phyloP scores from a whole-genome alignment of 495 filamentous ascomycete species.

The Ramalina intermedia region DNA sequence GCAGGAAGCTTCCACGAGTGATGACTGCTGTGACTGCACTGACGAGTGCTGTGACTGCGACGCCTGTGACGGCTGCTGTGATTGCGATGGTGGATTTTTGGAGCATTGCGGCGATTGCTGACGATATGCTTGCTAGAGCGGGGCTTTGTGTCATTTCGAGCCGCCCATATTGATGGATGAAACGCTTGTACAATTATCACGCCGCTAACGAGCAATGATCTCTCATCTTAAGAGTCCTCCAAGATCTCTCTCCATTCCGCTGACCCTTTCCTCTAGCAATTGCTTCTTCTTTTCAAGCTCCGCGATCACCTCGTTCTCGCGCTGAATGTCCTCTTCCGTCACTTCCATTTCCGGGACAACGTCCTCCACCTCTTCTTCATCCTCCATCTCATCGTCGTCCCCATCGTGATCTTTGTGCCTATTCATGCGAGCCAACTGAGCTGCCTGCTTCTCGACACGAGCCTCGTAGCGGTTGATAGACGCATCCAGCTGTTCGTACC shows the following conservation, averaged over 20 bases:
- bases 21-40: background rate
- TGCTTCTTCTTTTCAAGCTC: conserved; percentile 66
- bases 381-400: conserved; percentile 22
- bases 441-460: conserved; percentile 62
- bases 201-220: background rate
- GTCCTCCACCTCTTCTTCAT: conserved; percentile 23
- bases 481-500: conserved; percentile 54
- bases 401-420: conserved; percentile 25
- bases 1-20: background rate
- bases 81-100: background rate
- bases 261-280: conserved; percentile 61
- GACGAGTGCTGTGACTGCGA: background rate
- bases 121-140: no score
- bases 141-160: no score
- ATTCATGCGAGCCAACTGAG: conserved; percentile 62
- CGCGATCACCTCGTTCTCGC: conserved; percentile 65
- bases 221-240: conserved; percentile 44
- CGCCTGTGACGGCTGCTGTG: background rate
- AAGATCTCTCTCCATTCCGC: conserved; percentile 68
- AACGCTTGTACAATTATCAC: no score
- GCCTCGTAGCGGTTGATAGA: conserved; percentile 69
- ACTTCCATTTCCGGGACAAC: conserved; percentile 25
- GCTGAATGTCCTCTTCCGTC: conserved; percentile 60
- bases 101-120: background rate
- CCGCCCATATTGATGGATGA: no score